Conservation (phyloP, 2,329 filamentous ascomycete species). For the Aureobasidium musti region DNA sequence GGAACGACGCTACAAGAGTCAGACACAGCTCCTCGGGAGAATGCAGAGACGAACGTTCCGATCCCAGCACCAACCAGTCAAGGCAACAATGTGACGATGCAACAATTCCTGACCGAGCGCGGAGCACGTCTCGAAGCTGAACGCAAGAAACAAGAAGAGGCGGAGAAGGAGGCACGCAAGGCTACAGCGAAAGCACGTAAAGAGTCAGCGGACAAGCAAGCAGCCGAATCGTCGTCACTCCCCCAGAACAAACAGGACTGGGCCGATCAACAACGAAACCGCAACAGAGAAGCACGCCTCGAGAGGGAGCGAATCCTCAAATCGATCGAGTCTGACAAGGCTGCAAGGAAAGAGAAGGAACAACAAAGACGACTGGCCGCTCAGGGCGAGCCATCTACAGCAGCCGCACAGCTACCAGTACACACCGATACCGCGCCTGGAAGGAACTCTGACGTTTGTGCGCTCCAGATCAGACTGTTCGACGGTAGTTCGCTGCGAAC, state of each 20-base stretch:
- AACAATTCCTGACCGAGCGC: constrained; percentile 27
- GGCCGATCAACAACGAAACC: constrained; percentile 55
- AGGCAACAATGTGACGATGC: constrained; percentile 6
- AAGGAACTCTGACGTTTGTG: constrained; percentile 31
- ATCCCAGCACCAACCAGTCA: constrained; percentile 12
- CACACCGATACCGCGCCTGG: constrained; percentile 4
- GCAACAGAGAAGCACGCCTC: constrained; percentile 64
- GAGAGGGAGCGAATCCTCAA: constrained; percentile 72
- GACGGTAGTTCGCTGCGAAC: constrained; percentile 78
- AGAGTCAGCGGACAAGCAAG: constrained; percentile 44
- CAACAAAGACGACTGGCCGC: constrained; percentile 51
- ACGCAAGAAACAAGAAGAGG: constrained; percentile 48
- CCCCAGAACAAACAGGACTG: constrained; percentile 39
- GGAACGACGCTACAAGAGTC: constrained; percentile 5
- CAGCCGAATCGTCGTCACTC: constrained; percentile 34
- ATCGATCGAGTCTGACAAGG: constrained; percentile 75
- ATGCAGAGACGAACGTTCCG: constrained; percentile 21
- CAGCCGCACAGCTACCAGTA: constrained; percentile 37
- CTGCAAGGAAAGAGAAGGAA: constrained; percentile 62
- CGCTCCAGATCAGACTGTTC: constrained; percentile 75
- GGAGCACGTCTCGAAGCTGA: constrained; percentile 21
- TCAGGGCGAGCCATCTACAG: constrained; percentile 41
- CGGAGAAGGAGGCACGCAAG: constrained; percentile 51
- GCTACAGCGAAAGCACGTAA: constrained; percentile 43
- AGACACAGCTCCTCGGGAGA: neutral